These are phyloP conservation scores for Suillus weaverae DNA, from an alignment of 768 basidiomycete genomes.

Conservation along the genomic window DNA sequence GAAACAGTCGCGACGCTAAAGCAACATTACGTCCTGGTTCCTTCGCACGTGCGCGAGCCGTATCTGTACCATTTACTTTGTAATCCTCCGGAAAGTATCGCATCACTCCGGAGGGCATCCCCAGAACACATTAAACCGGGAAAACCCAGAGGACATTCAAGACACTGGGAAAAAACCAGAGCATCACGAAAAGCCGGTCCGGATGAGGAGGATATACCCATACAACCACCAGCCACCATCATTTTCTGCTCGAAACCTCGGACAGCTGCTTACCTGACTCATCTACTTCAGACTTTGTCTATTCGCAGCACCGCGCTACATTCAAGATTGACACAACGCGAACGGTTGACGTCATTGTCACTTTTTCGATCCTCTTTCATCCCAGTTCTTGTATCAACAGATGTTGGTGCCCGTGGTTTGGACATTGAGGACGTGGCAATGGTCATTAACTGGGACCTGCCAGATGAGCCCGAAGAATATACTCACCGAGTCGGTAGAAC, in stretches of 20 bases:
- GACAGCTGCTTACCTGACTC: conserved; percentile 87
- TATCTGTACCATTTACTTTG: conserved; percentile 90
- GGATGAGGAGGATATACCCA: conserved; percentile 48
- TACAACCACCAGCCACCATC: conserved; percentile 91
- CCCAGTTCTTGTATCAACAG: conserved; percentile 91
- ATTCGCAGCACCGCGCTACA: conserved; percentile 91
- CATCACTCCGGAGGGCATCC: conserved; percentile 62
- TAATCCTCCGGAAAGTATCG: conserved; percentile 80
- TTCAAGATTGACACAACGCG: conserved; percentile 90
- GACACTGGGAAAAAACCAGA: conserved; percentile 28
- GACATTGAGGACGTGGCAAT: conserved; percentile 97
- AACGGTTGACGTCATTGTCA: conserved; percentile 80
- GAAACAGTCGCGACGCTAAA: conserved; percentile 88
- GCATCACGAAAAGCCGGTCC: conserved; percentile 30
- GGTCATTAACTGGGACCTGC: conserved; percentile 97
- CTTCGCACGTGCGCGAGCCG: conserved; percentile 90
- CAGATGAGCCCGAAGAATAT: conserved; percentile 88
- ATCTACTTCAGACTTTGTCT: conserved; percentile 70
- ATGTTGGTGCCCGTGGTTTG: conserved; percentile 92
- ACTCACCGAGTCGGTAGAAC: conserved; percentile 95
- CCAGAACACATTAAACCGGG: conserved; percentile 48
- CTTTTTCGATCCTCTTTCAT: conserved; percentile 84
- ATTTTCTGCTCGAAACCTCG: conserved; percentile 87
- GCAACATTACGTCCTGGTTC: conserved; percentile 89
- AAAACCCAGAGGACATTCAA: conserved; percentile 24